These are phyloP conservation scores for Triticum aestivum DNA, from an alignment of 176 grass and related monocot species.

Conservation along the genomic window IWGSC_CS_RefSeq_v2.1 NC_057800.1:435154009-435154508, in stretches of 20 bases:
- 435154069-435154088: slow-evolving; percentile 30
- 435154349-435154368: slow-evolving; percentile 27
- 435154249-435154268: slow-evolving; percentile 59
- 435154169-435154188: slow-evolving; percentile 44
- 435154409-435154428: background rate
- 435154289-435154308: slow-evolving; percentile 13
- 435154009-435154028: slow-evolving; percentile 37
- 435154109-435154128: slow-evolving; percentile 75
- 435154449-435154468: background rate
- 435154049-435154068: slow-evolving; percentile 19
- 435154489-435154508: slow-evolving; percentile 1
- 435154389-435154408: background rate
- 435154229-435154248: slow-evolving; percentile 92
- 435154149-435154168: slow-evolving; percentile 44
- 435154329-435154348: slow-evolving; percentile 2
- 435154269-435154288: background rate
- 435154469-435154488: background rate
- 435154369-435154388: background rate
- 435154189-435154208: slow-evolving; percentile 69
- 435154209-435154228: slow-evolving; percentile 91
- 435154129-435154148: slow-evolving; percentile 65
- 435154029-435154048: background rate
- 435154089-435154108: slow-evolving; percentile 54
- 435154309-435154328: slow-evolving; percentile 8
- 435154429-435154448: background rate